Evolutionary conservation across 2,329 filamentous ascomycete genomes (phyloP).

Genomic region (Dendrostoma leiphaemia): DNA sequence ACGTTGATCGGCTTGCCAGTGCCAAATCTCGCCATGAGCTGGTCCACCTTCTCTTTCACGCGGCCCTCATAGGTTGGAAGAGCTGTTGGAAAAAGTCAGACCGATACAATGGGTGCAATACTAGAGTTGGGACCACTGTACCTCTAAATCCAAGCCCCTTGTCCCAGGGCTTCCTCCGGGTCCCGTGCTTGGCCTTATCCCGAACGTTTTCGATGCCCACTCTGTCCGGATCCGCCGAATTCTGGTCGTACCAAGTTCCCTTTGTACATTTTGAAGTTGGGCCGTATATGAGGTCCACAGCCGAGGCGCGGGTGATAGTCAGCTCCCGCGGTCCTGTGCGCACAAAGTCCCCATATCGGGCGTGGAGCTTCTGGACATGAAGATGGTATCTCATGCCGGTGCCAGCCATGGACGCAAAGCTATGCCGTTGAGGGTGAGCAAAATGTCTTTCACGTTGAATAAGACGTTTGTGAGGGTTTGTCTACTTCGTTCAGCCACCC

Average conservation of each 20-base stretch:
- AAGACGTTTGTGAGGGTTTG: too few species aligned
- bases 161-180: constrained; percentile 2
- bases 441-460: neutral
- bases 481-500: too few species aligned
- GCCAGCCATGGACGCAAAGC: too few species aligned
- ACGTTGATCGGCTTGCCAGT: constrained; percentile 8
- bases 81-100: too few species aligned
- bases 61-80: constrained; percentile 4
- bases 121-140: too few species aligned
- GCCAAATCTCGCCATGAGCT: neutral
- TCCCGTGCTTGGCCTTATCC: neutral
- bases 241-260: constrained; percentile 5
- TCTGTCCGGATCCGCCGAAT: neutral
- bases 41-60: constrained; percentile 5
- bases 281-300: constrained; percentile 5
- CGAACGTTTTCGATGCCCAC: neutral
- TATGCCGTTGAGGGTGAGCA: too few species aligned
- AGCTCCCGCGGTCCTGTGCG: constrained; percentile 18
- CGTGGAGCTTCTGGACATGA: neutral
- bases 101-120: too few species aligned
- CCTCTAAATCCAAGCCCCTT: constrained; percentile 13
- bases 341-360: constrained; percentile 13
- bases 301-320: constrained; percentile 13
- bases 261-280: constrained; percentile 3
- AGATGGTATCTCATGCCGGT: constrained; percentile 3